Evolutionary conservation across 176 grass and related monocot genomes (phyloP), one percentile per base, ranked within the genome.

Genomic region (Ensete ventricosum): DNA sequence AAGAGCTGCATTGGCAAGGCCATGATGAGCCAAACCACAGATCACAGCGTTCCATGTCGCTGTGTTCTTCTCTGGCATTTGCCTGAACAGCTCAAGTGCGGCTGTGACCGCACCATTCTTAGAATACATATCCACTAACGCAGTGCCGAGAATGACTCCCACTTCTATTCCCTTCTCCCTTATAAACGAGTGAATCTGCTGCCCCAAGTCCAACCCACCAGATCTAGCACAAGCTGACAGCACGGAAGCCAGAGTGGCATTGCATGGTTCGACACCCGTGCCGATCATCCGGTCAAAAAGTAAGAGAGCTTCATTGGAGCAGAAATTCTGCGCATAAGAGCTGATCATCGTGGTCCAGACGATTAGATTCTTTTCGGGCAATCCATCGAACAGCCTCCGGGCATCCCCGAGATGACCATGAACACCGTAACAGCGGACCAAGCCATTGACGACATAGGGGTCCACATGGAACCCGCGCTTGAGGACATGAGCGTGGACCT

Each of bases 41-140:
- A 92, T 89, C 3, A 84, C 73, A 8, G 81, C 81, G 9, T 83
- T 89, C 90, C 90, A 92, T 2, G 73, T 77, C 5, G 69, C 78
- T 0, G 73, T 71, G 54, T 59, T 76, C 51, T 55, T 67, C n/a
- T 80, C 76, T 0, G n/a, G 72, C 79, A 89, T 88, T n/a, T 25
- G 8, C 0, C 82, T 29, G 3, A 92, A 89, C 80, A 86, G 53
- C 3, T 13, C 64, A 6, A 82, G 12, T 0, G 90, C 86, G 14
- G 78, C 73, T 25, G 22, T 1, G 12, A 92, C 71, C 0, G 79
- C 87, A 0, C 81, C 86, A 11, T 83, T 84, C 79, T 84, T 87
- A 1, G 71, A 64, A 52, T 92, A 87, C 90, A 89, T 87, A 14
- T 86, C 84, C 0, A 92, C 75, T 55, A 89, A 70, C 1, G 86